Evolutionary conservation across 192 early-diverging fungal genomes (phyloP), one percentile per base, ranked within the genome.

Genomic region (Podochytrium sp.): DNA sequence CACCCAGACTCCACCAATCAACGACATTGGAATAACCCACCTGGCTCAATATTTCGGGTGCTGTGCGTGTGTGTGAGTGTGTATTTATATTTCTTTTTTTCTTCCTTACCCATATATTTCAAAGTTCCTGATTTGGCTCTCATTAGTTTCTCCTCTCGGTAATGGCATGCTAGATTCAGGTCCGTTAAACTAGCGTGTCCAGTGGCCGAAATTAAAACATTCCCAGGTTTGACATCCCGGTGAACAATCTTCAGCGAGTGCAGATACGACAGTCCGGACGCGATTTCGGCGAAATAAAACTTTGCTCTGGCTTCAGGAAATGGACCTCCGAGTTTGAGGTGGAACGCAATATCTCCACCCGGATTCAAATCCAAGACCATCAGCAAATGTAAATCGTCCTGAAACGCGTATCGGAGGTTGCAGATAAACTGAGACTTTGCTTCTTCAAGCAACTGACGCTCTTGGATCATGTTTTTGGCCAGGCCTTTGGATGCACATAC

Each of bases 1-100:
- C 90, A 16, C 97, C 97, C n/a, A 97, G 73, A 27, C 91, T 91
- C 97, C 97, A 99, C 94, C 94, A 99, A 79, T 99, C 97, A 14
- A 96, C 92, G 39, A 87, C 89, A 32, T 87, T 86, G 12, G 83
- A 87, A 79, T 98, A 98, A 1, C 94, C 94, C 3, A 65, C 65
- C 30, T 85, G 67, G 14, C 47, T 30, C 23, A 84, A 39, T 20
- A 84, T 42, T 59, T 84, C 83, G 2, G 83, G 83, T 4, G 83
- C 83, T 73, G 41, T 23, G 30, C 27, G 20, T 33, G 7, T 23
- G 29, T n/a, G n/a, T n/a, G n/a, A n/a, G n/a, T n/a, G n/a, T n/a
- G n/a, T n/a, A n/a, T n/a, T n/a, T n/a, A n/a, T n/a, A n/a, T n/a
- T n/a, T n/a, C n/a, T n/a, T n/a, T n/a, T n/a, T n/a, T n/a, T n/a